Base-by-base conservation (phyloP, 306 rosid genomes). In the Cucumis cinereus region DNA sequence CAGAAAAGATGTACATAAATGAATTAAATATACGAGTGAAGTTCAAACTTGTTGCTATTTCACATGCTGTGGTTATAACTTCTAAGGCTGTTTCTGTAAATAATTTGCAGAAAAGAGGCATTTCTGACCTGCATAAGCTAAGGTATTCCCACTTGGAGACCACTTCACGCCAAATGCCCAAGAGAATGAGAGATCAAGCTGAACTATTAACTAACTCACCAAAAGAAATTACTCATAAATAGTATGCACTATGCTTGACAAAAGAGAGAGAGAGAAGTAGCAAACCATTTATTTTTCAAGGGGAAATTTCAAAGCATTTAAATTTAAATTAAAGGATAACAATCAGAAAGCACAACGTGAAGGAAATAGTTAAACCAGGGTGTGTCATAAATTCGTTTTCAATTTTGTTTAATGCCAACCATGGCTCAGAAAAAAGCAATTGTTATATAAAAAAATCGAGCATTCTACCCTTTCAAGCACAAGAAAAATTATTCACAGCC, bases 141-240 rank as follows among this genome's bases (percentile, higher is more conserved):
- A 87, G 86, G 98, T 92, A 80, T 87, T 88, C 77, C 99, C 99
- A 79, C 97, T 92, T 77, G 97, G 92, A 71, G 99, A 94, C 99
- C 99, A 94, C 87, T 84, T 94, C 81, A 92, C 98, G 49, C 99
- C 96, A 49, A 94, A 94, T 62, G 98, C 85, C 99, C 99, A 94
- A 74, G 96, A 86, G 66, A 81, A 84, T 10, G 96, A 92, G 82
- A 92, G 96, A 86, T 94, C 98, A 66, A 94, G 98, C 90, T 94
- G 95, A 81, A 89, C 83, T 75, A 94, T 89, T 81, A 86, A 84
- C 99, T 94, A 89, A 90, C 71, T 77, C 87, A 79, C 77, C 81
- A 82, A n/a, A 84, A 74, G 66, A 40, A 74, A 82, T 43, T 36
- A 76, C 74, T 58, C 79, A 79, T 58, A 73, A 49, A 57, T 60